phyloP scores from a whole-genome alignment of 352 stramenopile genomes.

The Globisporangium rhizosaccharum region DNA sequence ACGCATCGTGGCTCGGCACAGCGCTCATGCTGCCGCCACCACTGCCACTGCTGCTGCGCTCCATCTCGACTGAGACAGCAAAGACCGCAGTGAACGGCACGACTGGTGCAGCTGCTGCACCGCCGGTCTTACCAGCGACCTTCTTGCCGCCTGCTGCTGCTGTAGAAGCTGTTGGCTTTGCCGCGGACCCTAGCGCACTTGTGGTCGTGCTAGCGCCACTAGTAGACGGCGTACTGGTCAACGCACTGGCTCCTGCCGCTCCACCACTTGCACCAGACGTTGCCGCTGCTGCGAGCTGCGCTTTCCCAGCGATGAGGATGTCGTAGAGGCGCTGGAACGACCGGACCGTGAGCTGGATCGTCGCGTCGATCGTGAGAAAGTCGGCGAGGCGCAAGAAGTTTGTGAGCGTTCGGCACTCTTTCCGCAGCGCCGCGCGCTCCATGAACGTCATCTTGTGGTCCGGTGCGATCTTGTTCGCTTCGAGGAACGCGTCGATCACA shows the following conservation, averaged over 20 bases:
- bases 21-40: conserved; percentile 31
- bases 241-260: not conserved
- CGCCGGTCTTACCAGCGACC: not conserved
- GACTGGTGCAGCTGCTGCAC: not conserved
- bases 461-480: conserved; percentile 88
- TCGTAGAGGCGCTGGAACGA: conserved; percentile 64
- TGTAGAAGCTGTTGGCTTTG: not conserved
- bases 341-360: conserved; percentile 80
- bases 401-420: conserved; percentile 89
- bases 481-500: conserved; percentile 90
- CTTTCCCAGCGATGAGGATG: conserved; percentile 46
- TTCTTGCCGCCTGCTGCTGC: conserved; percentile 1
- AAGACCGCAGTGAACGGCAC: conserved; percentile 53
- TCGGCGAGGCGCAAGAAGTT: conserved; percentile 91
- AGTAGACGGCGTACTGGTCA: not conserved
- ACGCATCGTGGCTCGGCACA: conserved; percentile 57
- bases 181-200: too few relatives aligned
- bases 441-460: conserved; percentile 97
- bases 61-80: conserved; percentile 62
- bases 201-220: not conserved
- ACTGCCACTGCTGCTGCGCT: conserved; percentile 11
- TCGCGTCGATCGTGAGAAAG: conserved; percentile 88
- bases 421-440: conserved; percentile 88
- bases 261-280: not conserved
- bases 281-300: conserved; percentile 11